Conservation (phyloP, 805 yeast species). For the Metschnikowia noctiluminum region DNA sequence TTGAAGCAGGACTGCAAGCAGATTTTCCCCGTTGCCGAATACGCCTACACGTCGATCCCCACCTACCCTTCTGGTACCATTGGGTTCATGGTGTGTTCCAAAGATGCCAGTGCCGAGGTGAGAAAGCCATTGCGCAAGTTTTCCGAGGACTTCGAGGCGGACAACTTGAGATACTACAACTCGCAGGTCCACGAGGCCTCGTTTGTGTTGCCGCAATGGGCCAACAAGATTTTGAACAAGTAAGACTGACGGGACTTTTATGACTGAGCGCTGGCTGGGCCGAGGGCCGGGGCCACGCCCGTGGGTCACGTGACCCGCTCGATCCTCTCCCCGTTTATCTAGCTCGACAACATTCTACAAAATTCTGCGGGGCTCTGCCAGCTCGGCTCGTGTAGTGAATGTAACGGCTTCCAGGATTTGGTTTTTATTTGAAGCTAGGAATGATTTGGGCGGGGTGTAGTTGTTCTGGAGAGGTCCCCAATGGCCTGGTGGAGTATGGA, state of each 20-base stretch:
- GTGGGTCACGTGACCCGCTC: conserved; percentile 1
- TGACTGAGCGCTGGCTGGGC: neutral
- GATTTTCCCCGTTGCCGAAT: conserved; percentile 89
- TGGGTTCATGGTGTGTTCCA: conserved; percentile 96
- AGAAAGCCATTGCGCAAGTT: conserved; percentile 65
- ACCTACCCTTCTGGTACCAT: conserved; percentile 97
- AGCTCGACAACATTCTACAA: neutral
- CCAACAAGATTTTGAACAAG: conserved; percentile 46
- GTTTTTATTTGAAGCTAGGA: neutral
- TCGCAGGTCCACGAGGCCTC: conserved; percentile 82
- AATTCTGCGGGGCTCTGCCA: neutral
- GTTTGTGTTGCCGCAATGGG: conserved; percentile 91
- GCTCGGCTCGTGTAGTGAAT: neutral
- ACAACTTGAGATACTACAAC: conserved; percentile 78
- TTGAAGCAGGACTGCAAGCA: conserved; percentile 77
- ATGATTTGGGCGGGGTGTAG: neutral
- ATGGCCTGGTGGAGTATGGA: neutral
- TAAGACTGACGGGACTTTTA: conserved; percentile 9
- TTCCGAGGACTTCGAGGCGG: conserved; percentile 56
- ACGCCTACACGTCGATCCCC: conserved; percentile 90
- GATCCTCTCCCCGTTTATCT: neutral
- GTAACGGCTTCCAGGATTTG: conserved; percentile 5
- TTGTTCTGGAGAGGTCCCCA: neutral
- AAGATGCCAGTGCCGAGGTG: conserved; percentile 64
- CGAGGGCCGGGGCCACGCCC: too few species aligned